A percentile compares a stretch with the other conserved stretches of the same genome.
Evolutionary conservation across 2,329 filamentous ascomycete genomes (phyloP).

Genomic region (Aspergillus pseudoglaucus): DNA sequence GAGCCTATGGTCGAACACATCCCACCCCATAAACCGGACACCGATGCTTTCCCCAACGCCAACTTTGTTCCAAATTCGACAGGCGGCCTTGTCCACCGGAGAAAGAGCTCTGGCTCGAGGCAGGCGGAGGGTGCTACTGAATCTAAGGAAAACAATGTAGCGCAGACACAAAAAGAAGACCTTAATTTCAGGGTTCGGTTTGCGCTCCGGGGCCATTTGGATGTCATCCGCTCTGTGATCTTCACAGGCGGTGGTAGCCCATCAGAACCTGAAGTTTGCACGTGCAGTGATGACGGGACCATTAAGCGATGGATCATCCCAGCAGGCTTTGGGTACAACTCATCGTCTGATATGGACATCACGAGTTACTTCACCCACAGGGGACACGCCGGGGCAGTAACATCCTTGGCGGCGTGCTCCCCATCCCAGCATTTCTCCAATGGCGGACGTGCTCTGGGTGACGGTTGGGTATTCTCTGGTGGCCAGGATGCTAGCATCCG

Average conservation of each 20-base stretch:
- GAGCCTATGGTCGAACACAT: conserved; percentile 36
- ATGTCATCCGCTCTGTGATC: conserved; percentile 88
- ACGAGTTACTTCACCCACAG: conserved; percentile 91
- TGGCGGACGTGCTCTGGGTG: conserved; percentile 77
- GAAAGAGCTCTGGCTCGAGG: conserved; percentile 73
- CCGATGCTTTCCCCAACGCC: conserved; percentile 77
- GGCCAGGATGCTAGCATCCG: conserved; percentile 88
- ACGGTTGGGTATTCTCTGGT: conserved; percentile 98
- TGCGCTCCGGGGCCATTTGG: conserved; percentile 82
- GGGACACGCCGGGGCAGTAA: conserved; percentile 84
- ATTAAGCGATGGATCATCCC: conserved; percentile 97
- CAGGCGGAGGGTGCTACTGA: conserved; percentile 60
- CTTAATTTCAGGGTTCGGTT: conserved; percentile 88
- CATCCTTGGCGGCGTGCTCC: conserved; percentile 79
- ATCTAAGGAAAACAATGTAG: conserved; percentile 40
- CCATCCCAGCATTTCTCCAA: conserved; percentile 83
- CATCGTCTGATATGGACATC: conserved; percentile 77
- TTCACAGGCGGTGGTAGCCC: conserved; percentile 95
- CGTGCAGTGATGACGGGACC: conserved; percentile 87
- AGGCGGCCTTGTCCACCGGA: conserved; percentile 59
- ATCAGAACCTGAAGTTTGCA: conserved; percentile 94
- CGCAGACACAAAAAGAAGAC: conserved; percentile 52
- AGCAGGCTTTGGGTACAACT: conserved; percentile 57
- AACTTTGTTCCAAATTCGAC: conserved; percentile 71
- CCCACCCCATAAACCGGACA: conserved; percentile 66